Evolutionary conservation across 768 basidiomycete species (phyloP), one percentile per base, ranked within the genome.

Genomic region (Boletus subparvulus): DNA sequence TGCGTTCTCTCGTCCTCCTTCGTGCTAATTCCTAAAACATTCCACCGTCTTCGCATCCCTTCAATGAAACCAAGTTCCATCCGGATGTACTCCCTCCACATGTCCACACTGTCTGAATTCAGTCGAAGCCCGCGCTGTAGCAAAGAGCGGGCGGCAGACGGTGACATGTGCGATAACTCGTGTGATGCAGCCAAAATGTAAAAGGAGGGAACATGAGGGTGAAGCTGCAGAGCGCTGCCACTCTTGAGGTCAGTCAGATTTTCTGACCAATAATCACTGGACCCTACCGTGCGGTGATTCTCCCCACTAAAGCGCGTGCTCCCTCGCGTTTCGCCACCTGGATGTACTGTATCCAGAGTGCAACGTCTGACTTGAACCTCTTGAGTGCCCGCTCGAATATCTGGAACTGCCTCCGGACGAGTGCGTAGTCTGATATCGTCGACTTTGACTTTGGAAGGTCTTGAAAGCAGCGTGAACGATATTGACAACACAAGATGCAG

Each of bases 31-130:
- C 93, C 94, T 19, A 96, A 76, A 9, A 91, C 76, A 44, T 78
- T 83, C 92, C 92, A 94, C 50, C 94, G 78, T 60, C 90, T 75
- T 39, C 90, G 77, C 47, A 95, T 74, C 14, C 82, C 83, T 74
- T 96, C 93, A 9, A 92, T 77, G 70, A 92, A 96, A 3, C 86
- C 85, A 6, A 95, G 74, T 69, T 98, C 94, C 83, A 97, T 92
- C 68, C 86, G 86, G 60, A 93, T 84, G 68, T 94, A 96, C 71
- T 95, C 94, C 21, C 78, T 78, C 94, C 94, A 98, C 72, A 98
- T 77, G 54, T 87, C 85, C 33, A 81, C 70, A 60, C 84, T 90
- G 50, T 87, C 83, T 13, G 78, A 75, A 61, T 93, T 88, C 47
- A 96, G 70, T 36, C 94, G 82, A 45, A 96, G 78, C 13, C 94